Evolutionary conservation across 208 protist genomes (phyloP), one percentile per base, ranked within the genome.

Genomic region (Trypanosoma congolense): DNA sequence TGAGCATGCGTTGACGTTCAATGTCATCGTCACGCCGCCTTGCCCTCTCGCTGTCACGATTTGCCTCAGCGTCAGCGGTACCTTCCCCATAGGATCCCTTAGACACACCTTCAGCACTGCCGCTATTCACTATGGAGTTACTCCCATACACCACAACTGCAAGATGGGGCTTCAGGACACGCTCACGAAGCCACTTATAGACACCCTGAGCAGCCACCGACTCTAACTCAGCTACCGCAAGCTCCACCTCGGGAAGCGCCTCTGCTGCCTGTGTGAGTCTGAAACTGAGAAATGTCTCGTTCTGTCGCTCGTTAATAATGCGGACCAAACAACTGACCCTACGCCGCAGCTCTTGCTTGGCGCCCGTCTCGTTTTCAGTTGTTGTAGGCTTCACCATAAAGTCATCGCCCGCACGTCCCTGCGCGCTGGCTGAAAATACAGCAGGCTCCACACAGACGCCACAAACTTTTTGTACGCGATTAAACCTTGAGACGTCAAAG

Each of bases 401-500:
- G 9, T 38, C 33, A 38, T 38, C 33, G 12, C 33, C 33, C 33
- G 12, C 33, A 38, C 33, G 33, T 6, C 12, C 6, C 33, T 38
- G 33, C 31, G 21, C n/a, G 29, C 35, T 3, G 46, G 44, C 3
- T 55, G 14, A 36, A 35, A 8, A 9, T 24, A 22, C 31, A n/a
- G n/a, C 28, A 26, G 31, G 47, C 35, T 70, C 61, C 4, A 90
- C 21, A 29, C 42, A 63, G 29, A 94, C 83, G 3, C 87, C 83
- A 26, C 83, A 92, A 12, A 92, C 87, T 63, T 89, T 90, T 57
- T 77, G 75, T 46, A 80, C 68, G 24, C 73, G 65, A 28, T 73
- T 55, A 36, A 94, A 94, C 25, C 56, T 74, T 10, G 48, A 51
- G 19, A 89, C 79, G 46, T 90, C 73, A 48, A 94, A 92, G 36